These are phyloP conservation scores for Gyromitra esculenta DNA, from an alignment of 2,329 filamentous ascomycete genomes.

Conservation along the genomic window DNA sequence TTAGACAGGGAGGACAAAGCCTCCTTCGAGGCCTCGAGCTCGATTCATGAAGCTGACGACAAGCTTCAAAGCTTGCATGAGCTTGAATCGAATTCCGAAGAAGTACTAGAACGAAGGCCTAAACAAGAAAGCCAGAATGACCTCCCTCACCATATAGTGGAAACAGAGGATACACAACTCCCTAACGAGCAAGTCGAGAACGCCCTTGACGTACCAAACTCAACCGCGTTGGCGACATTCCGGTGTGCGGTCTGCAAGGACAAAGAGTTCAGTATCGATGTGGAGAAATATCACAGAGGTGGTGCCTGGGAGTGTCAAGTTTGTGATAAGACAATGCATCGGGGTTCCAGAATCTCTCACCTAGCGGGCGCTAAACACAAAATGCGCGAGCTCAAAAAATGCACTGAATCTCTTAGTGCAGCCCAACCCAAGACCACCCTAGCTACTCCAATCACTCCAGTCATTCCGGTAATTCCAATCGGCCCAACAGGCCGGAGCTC, in stretches of 20 bases:
- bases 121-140: background rate
- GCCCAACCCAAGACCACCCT: background rate
- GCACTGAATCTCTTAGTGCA: background rate
- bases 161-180: background rate
- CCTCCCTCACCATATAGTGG: background rate
- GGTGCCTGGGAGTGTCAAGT: slow-evolving; percentile 10
- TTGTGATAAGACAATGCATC: slow-evolving; percentile 24
- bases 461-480: background rate
- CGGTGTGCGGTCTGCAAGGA: slow-evolving; percentile 1
- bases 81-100: background rate
- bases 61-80: background rate
- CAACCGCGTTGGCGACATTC: background rate
- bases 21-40: background rate
- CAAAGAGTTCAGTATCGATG: background rate
- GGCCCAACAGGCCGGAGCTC: background rate
- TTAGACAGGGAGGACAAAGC: background rate
- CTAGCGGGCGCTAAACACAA: slow-evolving; percentile 4
- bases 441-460: background rate
- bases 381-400: background rate
- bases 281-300: background rate
- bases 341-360: background rate
- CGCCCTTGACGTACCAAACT: background rate
- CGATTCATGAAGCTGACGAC: background rate
- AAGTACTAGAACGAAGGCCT: background rate
- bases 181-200: background rate